Evolutionary conservation across 78 protist species (phyloP), one percentile per base, ranked within the genome.

Genomic region (Dictyostelium capitatum): DNA sequence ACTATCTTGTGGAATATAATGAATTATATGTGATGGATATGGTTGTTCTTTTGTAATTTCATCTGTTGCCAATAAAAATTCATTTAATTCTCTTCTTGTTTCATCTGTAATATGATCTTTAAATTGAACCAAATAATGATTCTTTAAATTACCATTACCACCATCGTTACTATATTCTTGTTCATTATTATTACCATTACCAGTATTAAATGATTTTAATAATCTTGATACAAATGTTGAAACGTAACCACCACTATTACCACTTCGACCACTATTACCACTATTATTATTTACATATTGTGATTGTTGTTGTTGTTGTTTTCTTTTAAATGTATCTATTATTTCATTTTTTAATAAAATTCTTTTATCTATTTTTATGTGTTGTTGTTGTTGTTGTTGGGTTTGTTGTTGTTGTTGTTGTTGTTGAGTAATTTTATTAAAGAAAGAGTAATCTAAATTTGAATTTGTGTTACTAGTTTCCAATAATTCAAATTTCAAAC

Each of bases 1-100:
- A 10, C 59, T 48, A 28, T 83, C 90, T 3, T 32, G 19, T 28
- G 90, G 90, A 10, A 83, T 53, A 37, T 83, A 83, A n/a, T 46
- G n/a, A 25, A 72, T 46, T 14, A 72, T 72, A 11, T 10, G 12
- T 20, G 67, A 79, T 20, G 41, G 48, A 75, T 30, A 75, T 50
- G 54, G 10, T 70, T 19, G 17, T 20, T 43, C n/a, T 25, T 8
- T 12, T 14, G 41, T 67, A 6, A 15, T 43, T 20, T 46, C 79
- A n/a, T 73, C 57, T 3, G 47, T 73, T 20, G 30, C 12, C 6
- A 6, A 30, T 46, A 73, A 20, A 6, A 43, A 37, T 19, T 43
- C 23, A 9, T 41, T 43, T 20, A 43, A 72, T 46, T 23, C n/a
- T 1, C 12, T 67, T 6, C 11, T 30, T 41, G 78, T 9, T 14